A percentile compares a stretch with the other conserved stretches of the same genome.
Conservation (phyloP, 129 eudicot genomes). For the Artemisia tridentata region DNA sequence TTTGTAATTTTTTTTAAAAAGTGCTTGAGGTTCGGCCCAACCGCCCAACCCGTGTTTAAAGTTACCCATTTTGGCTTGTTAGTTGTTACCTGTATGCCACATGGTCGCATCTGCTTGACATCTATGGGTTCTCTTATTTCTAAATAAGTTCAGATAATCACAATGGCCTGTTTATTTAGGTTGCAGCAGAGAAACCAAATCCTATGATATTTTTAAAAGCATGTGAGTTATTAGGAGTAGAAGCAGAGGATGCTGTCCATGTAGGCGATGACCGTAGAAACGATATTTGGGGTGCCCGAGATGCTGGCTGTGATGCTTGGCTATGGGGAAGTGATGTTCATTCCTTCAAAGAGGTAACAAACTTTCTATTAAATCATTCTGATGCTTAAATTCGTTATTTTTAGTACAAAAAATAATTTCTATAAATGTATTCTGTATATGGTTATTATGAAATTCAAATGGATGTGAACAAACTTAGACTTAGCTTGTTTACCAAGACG, state of each 20-base stretch:
- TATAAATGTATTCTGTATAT: no score
- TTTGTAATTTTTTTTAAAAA: no score
- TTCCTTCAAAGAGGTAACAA: constrained; percentile 86
- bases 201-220: constrained; percentile 91
- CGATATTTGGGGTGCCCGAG: constrained; percentile 99
- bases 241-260: constrained; percentile 96
- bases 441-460: no score
- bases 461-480: no score
- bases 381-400: no score
- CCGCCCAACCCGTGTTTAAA: no score
- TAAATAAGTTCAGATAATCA: not conserved
- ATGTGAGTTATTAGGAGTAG: constrained; percentile 87
- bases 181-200: constrained; percentile 98
- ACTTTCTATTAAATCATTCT: not conserved
- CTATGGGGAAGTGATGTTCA: constrained; percentile 97
- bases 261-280: constrained; percentile 98
- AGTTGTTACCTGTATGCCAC: no score
- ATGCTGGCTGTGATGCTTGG: constrained; percentile 99
- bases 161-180: constrained; percentile 40
- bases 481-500: no score
- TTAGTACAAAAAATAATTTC: no score
- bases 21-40: no score
- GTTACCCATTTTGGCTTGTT: no score
- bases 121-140: not conserved
- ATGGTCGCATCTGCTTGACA: not conserved